Evolutionary conservation across 306 rosid species (phyloP), one percentile per base, ranked within the genome.

Genomic region (Psophocarpus tetragonolobus): DNA sequence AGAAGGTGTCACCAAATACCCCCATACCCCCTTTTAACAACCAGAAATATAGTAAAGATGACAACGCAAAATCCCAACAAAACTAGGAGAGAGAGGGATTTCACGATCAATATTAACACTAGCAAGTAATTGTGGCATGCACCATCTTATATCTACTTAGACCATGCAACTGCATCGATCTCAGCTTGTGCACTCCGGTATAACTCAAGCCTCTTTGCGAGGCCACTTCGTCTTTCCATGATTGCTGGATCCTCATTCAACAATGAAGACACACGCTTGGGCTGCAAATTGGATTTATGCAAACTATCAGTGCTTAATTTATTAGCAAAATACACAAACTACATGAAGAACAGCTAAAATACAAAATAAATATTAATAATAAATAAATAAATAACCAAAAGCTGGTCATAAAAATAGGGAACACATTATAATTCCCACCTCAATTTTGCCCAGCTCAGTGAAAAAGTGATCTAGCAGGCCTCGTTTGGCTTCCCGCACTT

Each of bases 191-290:
- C 98, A 38, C 96, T 90, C 67, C 97, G 80, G 86, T 94, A 94
- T 62, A 94, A 60, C 85, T 94, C 97, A 67, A 94, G 90, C 80
- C 98, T 94, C 88, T 88, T 90, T 32, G 94, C 87, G 0, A 94
- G 89, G 44, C 83, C 94, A 71, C 82, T 6, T 4, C 98, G 92
- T 21, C 97, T 83, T 82, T 91, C 98, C 98, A 94, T 94, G 60
- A 94, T 65, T 2, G 93, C 97, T 8, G 98, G 98, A 77, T 94
- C 98, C 91, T 94, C 98, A 6, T 94, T 94, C 87, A 94, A 81
- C 71, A 94, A 72, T 3, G 97, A 80, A 0, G 98, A 90, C 75
- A 91, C 42, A 6, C 89, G 88, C 88, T 89, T 94, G 30, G 82
- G 73, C 98, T 94, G 90, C 82, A 50, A 27, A 39, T 2, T 53